These are phyloP conservation scores for Zizania palustris DNA, from an alignment of 202 grass and related monocot genomes.

Conservation along the genomic window DNA sequence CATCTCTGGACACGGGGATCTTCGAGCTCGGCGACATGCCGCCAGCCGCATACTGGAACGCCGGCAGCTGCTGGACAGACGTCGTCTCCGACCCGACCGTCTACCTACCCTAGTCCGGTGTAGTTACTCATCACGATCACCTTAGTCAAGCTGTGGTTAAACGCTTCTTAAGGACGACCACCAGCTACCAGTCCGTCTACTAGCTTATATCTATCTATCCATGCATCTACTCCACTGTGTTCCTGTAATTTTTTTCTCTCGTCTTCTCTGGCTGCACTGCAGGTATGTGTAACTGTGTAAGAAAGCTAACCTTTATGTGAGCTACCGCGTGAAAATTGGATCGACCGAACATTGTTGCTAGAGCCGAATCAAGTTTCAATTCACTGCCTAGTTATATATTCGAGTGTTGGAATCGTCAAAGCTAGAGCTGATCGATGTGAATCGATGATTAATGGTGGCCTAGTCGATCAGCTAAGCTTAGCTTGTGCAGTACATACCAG, in stretches of 20 bases:
- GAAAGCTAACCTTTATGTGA: slow-evolving; percentile 47
- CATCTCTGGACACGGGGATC: slow-evolving; percentile 48
- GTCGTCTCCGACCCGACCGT: slow-evolving; percentile 46
- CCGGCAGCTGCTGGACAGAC: slow-evolving; percentile 54
- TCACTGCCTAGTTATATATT: neutral
- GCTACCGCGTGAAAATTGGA: neutral
- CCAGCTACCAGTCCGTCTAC: slow-evolving; percentile 1
- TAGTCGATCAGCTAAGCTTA: neutral
- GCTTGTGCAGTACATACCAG: neutral
- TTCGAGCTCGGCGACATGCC: slow-evolving; percentile 59
- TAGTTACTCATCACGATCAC: slow-evolving; percentile 29
- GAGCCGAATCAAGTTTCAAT: neutral
- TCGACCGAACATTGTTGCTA: neutral
- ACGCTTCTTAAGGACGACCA: slow-evolving; percentile 42
- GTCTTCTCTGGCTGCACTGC: neutral
- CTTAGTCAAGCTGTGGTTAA: slow-evolving; percentile 46
- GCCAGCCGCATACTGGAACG: slow-evolving; percentile 49
- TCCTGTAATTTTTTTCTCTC: slow-evolving; percentile 8
- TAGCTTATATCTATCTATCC: slow-evolving; percentile 2
- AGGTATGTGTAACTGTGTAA: slow-evolving; percentile 42
- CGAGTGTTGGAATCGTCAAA: slow-evolving; percentile 19
- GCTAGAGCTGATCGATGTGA: neutral
- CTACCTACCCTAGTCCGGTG: slow-evolving; percentile 53
- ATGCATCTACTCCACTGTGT: neutral
- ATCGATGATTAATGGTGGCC: neutral